These are phyloP conservation scores for Hsuehochloa calcarea DNA, from an alignment of 176 grass and related monocot species.

Conservation along the genomic window DNA sequence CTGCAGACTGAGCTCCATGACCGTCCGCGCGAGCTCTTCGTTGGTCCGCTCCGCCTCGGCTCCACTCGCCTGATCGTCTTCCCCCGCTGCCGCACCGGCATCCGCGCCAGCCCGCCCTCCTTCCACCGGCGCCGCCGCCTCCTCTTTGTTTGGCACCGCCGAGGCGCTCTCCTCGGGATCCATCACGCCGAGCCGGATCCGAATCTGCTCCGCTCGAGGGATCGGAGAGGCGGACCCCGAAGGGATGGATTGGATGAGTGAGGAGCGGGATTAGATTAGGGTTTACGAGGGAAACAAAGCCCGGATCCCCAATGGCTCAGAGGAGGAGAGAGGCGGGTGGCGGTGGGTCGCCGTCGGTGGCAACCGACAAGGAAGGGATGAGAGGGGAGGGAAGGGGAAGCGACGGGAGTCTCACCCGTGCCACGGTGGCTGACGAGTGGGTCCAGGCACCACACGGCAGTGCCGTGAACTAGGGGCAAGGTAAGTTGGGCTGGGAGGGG, in stretches of 20 bases:
- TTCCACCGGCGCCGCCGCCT: neutral
- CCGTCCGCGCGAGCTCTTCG: slow-evolving; percentile 48
- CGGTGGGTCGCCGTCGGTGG: slow-evolving; percentile 16
- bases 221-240: neutral
- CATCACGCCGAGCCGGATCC: slow-evolving; percentile 47
- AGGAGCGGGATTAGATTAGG: neutral
- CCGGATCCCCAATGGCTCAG: slow-evolving; percentile 2
- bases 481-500: neutral
- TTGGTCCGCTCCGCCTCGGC: slow-evolving; percentile 25
- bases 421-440: neutral
- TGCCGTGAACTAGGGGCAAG: neutral
- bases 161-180: slow-evolving; percentile 43
- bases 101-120: neutral
- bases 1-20: slow-evolving; percentile 61
- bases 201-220: slow-evolving; percentile 29
- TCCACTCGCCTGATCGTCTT: neutral
- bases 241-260: neutral
- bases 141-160: slow-evolving; percentile 9
- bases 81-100: neutral
- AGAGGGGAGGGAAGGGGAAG: too few relatives aligned
- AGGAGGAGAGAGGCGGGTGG: neutral
- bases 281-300: neutral
- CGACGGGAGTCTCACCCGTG: neutral
- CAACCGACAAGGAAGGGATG: neutral
- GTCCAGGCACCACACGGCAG: neutral